Percentiles rank a stretch among this genome's conserved stretches.
Conservation (phyloP, 202 grass and related monocot species). For the Brachypodium distachyon region DNA sequence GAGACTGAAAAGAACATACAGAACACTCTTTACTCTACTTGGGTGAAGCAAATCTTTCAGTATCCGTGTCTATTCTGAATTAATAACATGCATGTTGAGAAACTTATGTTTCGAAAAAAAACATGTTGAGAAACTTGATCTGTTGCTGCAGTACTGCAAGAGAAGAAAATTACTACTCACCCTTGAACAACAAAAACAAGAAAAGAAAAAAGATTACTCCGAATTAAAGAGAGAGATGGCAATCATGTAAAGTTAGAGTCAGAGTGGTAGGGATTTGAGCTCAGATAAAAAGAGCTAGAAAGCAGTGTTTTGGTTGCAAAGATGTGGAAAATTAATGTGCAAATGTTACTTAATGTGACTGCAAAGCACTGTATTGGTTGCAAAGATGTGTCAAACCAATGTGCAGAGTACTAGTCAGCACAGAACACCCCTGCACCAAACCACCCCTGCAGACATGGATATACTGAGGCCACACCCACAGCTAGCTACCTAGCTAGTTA, state of each 20-base stretch:
- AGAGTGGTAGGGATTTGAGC: neutral
- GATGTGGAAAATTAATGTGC: neutral
- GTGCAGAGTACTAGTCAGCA: too few species aligned
- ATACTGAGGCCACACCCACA: neutral
- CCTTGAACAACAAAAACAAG: neutral
- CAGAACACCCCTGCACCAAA: neutral
- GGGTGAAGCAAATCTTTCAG: neutral
- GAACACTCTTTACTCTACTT: neutral
- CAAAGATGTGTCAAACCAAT: neutral
- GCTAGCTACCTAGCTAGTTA: neutral
- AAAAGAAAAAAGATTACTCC: neutral
- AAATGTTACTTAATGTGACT: too few species aligned
- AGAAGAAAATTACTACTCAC: neutral
- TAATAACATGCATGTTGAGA: too few species aligned
- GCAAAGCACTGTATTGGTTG: neutral
- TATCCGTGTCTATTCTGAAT: neutral
- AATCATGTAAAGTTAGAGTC: neutral
- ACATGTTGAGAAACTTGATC: neutral
- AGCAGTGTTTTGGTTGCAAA: neutral
- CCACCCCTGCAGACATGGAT: neutral
- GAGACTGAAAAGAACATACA: too few species aligned
- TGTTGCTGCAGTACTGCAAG: neutral
- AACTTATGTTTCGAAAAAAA: too few species aligned
- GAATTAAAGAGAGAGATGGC: neutral
- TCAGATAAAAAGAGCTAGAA: neutral